Conservation (phyloP, 2,329 filamentous ascomycete genomes). For the Ambrosiella beaveri region DNA sequence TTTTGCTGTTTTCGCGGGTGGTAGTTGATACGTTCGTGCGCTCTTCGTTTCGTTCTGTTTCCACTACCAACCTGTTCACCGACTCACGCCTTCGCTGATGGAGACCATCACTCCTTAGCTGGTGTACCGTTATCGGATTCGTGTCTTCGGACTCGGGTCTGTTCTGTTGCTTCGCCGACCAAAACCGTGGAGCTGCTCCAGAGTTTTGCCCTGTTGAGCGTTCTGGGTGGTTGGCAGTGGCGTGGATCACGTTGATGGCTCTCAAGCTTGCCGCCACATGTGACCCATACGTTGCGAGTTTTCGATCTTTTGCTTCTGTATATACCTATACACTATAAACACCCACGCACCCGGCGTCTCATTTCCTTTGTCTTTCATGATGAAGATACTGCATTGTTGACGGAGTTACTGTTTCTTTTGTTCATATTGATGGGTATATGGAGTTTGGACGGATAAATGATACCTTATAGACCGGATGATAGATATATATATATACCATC, state of each 20-base stretch:
- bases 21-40: not conserved
- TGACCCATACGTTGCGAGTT: not conserved
- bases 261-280: not conserved
- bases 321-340: not conserved
- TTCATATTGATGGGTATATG: not conserved
- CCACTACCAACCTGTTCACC: not conserved
- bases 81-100: not conserved
- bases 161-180: not conserved
- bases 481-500: not conserved
- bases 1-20: not conserved
- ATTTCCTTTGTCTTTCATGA: not conserved
- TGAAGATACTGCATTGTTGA: not conserved
- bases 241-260: not conserved
- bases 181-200: not conserved
- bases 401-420: not conserved
- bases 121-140: not conserved
- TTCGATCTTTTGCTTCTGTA: not conserved
- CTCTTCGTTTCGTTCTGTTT: not conserved
- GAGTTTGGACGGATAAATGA: not conserved
- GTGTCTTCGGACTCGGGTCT: not conserved
- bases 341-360: not conserved
- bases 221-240: not conserved
- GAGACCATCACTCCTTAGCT: too few species aligned
- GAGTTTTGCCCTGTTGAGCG: not conserved
- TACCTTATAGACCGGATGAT: not conserved